A percentile compares a stretch with the other conserved stretches of the same genome.
These are phyloP conservation scores for Termitomyces sp. DNA, from an alignment of 768 basidiomycete genomes.

Conservation along the genomic window DNA sequence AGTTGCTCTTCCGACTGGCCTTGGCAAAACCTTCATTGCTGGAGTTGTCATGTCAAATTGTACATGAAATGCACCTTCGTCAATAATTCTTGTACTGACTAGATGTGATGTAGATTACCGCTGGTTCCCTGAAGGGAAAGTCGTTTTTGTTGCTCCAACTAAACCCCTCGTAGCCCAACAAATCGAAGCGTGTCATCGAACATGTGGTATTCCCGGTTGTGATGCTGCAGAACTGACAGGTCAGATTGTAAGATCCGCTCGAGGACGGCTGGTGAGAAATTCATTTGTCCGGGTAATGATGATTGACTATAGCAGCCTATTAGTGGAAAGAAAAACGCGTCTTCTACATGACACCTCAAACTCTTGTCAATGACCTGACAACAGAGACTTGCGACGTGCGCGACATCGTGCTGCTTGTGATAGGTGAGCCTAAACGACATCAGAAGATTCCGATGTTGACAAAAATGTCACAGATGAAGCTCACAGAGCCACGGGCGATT, in stretches of 20 bases:
- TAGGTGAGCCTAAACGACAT: conserved; percentile 52
- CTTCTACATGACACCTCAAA: conserved; percentile 97
- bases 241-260: conserved; percentile 49
- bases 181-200: conserved; percentile 87
- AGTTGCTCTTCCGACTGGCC: conserved; percentile 91
- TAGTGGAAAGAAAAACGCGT: conserved; percentile 84
- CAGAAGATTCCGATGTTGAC: neutral
- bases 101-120: conserved; percentile 60
- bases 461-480: conserved; percentile 73
- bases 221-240: conserved; percentile 91
- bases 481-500: conserved; percentile 90
- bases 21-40: conserved; percentile 98
- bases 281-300: neutral
- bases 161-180: conserved; percentile 97
- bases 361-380: conserved; percentile 82
- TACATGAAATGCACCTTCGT: conserved; percentile 25
- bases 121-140: conserved; percentile 91
- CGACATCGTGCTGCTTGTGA: conserved; percentile 84
- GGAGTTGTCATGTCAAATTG: conserved; percentile 97
- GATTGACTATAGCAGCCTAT: neutral
- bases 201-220: conserved; percentile 87
- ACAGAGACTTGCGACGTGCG: conserved; percentile 71
- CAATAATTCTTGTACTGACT: conserved; percentile 5
- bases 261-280: conserved; percentile 58
- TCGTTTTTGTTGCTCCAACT: conserved; percentile 94